Percentiles rank a stretch among this genome's conserved stretches.
phyloP scores from a whole-genome alignment of 2,329 filamentous ascomycete species.

The Orbilia quercus region DNA sequence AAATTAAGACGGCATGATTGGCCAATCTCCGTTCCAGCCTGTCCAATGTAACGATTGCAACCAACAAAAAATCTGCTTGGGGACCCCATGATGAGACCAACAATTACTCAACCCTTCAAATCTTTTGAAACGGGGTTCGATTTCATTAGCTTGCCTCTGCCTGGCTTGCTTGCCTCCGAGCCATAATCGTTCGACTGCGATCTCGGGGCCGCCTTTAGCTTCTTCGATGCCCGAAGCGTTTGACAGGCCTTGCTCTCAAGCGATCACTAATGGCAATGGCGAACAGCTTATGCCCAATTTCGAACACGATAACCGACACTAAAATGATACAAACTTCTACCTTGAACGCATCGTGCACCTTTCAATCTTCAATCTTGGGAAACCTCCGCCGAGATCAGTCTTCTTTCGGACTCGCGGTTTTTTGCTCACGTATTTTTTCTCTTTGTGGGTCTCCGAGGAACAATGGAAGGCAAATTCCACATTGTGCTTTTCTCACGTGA shows the following conservation, averaged over 20 bases:
- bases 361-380: neutral
- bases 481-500: constrained; percentile 21
- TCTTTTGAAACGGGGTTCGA: constrained; percentile 32
- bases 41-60: constrained; percentile 54
- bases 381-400: constrained; percentile 12
- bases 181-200: constrained; percentile 26
- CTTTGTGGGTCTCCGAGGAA: neutral
- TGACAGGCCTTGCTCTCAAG: neutral
- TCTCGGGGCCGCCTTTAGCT: constrained; percentile 13
- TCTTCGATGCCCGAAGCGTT: constrained; percentile 20
- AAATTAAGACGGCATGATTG: constrained; percentile 27
- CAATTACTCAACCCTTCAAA: constrained; percentile 25
- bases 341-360: constrained; percentile 1
- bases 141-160: constrained; percentile 13
- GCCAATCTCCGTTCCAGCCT: constrained; percentile 27
- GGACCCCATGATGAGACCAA: constrained; percentile 27
- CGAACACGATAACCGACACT: constrained; percentile 1
- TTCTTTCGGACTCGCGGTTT: neutral
- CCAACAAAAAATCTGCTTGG: constrained; percentile 26
- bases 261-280: constrained; percentile 36
- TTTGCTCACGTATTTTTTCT: neutral
- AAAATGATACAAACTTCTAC: neutral
- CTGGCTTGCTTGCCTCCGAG: constrained; percentile 17
- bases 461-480: constrained; percentile 9
- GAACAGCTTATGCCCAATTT: constrained; percentile 13